Percentiles rank a stretch among this genome's conserved stretches.
These are phyloP conservation scores for Aspergillus conjunctus DNA, from an alignment of 495 filamentous ascomycete genomes.

Conservation along the genomic window DNA sequence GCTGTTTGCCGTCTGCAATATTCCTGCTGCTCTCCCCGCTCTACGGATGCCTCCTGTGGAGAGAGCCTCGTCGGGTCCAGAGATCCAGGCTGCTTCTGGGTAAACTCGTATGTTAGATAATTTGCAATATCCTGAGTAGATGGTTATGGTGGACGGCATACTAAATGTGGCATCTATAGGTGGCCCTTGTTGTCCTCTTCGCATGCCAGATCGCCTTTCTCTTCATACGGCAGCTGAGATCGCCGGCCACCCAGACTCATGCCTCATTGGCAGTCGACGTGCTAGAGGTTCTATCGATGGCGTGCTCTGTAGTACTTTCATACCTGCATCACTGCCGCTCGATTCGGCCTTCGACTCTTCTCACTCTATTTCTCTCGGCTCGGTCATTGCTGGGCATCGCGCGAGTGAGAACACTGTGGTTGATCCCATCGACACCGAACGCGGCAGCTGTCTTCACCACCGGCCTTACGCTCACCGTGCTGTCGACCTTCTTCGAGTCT, in stretches of 20 bases:
- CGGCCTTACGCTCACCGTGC: neutral
- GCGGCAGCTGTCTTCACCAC: neutral
- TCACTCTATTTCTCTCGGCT: constrained; percentile 10
- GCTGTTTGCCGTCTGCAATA: constrained; percentile 4
- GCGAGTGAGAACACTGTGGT: constrained; percentile 13
- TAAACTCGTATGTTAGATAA: constrained; percentile 9
- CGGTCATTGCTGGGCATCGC: constrained; percentile 4
- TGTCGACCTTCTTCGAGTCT: constrained; percentile 4
- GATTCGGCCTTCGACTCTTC: constrained; percentile 11
- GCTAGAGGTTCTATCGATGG: neutral
- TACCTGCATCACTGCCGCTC: constrained; percentile 11
- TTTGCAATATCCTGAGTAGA: neutral
- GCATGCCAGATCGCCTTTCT: constrained; percentile 10
- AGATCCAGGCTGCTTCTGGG: constrained; percentile 2
- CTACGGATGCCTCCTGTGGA: neutral
- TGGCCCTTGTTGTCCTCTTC: constrained; percentile 1
- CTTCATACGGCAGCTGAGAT: neutral
- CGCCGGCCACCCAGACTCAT: neutral
- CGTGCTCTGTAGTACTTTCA: constrained; percentile 1
- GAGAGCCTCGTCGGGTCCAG: constrained; percentile 1
- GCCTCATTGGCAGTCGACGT: constrained; percentile 1
- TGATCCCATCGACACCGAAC: neutral
- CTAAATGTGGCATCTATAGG: neutral
- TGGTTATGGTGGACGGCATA: too few species aligned
- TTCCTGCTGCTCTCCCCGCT: constrained; percentile 4